Percentiles rank a stretch among this genome's conserved stretches.
These are phyloP conservation scores for Corchorus olitorius DNA, from an alignment of 345 rosid species.

Conservation along the genomic window DNA sequence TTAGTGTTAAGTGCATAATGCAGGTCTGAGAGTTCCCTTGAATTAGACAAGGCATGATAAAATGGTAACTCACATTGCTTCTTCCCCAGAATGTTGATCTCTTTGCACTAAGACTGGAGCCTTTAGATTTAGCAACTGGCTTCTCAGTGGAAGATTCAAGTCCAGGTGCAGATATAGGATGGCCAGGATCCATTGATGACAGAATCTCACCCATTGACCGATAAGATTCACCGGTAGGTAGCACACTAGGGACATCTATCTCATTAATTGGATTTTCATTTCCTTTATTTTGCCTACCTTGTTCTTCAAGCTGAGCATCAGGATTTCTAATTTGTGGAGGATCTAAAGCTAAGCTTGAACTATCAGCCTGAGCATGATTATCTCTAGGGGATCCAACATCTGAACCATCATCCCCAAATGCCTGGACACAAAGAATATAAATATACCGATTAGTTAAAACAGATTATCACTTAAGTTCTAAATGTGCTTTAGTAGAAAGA, in stretches of 20 bases:
- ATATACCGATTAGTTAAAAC: conserved; percentile 7
- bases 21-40: neutral
- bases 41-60: conserved; percentile 17
- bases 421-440: conserved; percentile 49
- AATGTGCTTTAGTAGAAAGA: neutral
- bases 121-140: conserved; percentile 56
- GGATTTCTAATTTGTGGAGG: conserved; percentile 45
- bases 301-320: conserved; percentile 56
- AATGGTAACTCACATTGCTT: conserved; percentile 64
- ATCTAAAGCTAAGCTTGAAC: conserved; percentile 44
- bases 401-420: conserved; percentile 83
- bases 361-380: conserved; percentile 44
- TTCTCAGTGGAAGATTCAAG: conserved; percentile 67
- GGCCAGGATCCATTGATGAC: conserved; percentile 60
- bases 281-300: conserved; percentile 51
- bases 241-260: conserved; percentile 44
- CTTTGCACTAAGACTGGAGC: conserved; percentile 62
- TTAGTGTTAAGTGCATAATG: neutral
- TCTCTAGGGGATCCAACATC: conserved; percentile 71
- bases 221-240: conserved; percentile 65
- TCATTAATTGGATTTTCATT: conserved; percentile 51
- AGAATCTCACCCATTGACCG: conserved; percentile 75
- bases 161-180: conserved; percentile 52
- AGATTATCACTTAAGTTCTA: neutral
- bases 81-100: conserved; percentile 91